These are phyloP conservation scores for Botrytis aclada DNA, from an alignment of 2,329 filamentous ascomycete species.

Conservation along the genomic window DNA sequence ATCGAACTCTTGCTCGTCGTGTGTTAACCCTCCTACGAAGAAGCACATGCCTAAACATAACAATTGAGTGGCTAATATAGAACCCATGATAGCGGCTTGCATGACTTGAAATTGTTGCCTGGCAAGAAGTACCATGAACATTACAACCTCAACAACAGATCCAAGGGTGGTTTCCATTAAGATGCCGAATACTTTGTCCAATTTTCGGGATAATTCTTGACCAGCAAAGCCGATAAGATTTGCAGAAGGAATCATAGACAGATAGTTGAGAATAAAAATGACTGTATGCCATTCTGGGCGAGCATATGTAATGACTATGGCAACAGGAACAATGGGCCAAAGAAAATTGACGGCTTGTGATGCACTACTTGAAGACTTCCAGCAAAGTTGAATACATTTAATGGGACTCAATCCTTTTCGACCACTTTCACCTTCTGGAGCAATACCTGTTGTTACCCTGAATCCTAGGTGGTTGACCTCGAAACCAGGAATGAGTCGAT, in stretches of 20 bases:
- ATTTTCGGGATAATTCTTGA: conserved; percentile 67
- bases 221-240: conserved; percentile 74
- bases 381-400: conserved; percentile 62
- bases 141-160: conserved; percentile 75
- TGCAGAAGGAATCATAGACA: conserved; percentile 74
- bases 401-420: conserved; percentile 61
- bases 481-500: conserved; percentile 4
- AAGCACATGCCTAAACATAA: conserved; percentile 80
- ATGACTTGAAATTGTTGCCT: conserved; percentile 62
- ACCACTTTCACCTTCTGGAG: conserved; percentile 65
- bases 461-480: conserved; percentile 27
- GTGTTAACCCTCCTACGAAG: conserved; percentile 67
- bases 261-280: conserved; percentile 68
- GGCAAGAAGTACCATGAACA: conserved; percentile 73
- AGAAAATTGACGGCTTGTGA: conserved; percentile 67
- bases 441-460: conserved; percentile 39
- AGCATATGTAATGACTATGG: conserved; percentile 60
- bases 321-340: conserved; percentile 72
- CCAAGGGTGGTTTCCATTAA: conserved; percentile 62
- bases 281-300: conserved; percentile 56
- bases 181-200: conserved; percentile 69
- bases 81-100: conserved; percentile 78
- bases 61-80: conserved; percentile 76
- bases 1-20: conserved; percentile 68
- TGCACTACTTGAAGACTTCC: conserved; percentile 59